Base-by-base conservation (phyloP, 225 moss, liverwort and hornwort species). In the Pseudoscleropodium purum region DNA sequence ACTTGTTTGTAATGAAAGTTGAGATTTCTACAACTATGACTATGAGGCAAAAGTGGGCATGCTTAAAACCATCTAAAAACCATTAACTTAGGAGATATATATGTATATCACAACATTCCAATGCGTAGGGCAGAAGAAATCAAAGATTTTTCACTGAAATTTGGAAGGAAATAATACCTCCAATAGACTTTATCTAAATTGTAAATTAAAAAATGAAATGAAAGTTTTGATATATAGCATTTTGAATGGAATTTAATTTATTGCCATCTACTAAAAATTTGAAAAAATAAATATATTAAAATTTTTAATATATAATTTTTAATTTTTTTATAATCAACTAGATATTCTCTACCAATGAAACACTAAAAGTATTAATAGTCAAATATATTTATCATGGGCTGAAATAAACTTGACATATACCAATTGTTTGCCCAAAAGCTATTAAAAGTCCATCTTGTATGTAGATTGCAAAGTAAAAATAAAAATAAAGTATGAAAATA, bases 1-100 rank as follows among this genome's bases (percentile, higher is more conserved):
- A 7, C 36, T 23, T 69, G 13, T 23, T 69, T 69, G 21, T 69
- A 0, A n/a, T 69, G 13, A 69, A 2, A 69, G 0, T 13, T 23
- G 13, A 69, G 13, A 33, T 23, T n/a, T 24, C 13, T 10, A 6
- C 24, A 59, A 59, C 10, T 23, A 10, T 59, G 21, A 59, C 9
- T 21, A 3, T 59, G 10, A 70, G 1, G 24, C 0, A 13, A 70
- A 70, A 39, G 12, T 24, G 3, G 13, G 1, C 1, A 0, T 70
- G 24, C 18, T 24, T 14, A 70, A 1, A 70, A n/a, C 17, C 8
- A 8, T 39, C 1, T 68, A 4, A 13, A 69, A 12, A 3, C 13
- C 24, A 2, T 39, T 2, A 4, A 0, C 0, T 23, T n/a, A 3
- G 4, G 4, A 6, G 20, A 6, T 7, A 24, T 13, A 24, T 13